Evolutionary conservation across 108 stramenopile species (phyloP).

Genomic region (Nannochloropsis granulata): DNA sequence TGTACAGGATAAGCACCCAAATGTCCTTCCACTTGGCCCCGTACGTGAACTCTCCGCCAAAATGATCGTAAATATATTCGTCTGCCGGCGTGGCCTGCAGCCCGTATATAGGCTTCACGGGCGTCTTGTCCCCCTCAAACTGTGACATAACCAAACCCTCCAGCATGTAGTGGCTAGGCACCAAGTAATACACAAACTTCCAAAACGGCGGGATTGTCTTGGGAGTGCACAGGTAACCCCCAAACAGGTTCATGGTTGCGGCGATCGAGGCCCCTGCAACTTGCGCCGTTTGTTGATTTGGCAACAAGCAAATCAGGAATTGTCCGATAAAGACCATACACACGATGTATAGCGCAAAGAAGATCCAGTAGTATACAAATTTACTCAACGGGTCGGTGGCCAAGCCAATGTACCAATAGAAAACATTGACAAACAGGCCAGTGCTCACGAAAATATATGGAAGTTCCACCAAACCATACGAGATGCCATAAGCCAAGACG

Average conservation of each 20-base stretch:
- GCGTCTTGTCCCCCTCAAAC: conserved; percentile 14
- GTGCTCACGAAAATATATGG: conserved; percentile 25
- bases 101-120: neutral
- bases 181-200: conserved; percentile 16
- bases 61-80: neutral
- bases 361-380: conserved; percentile 31
- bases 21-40: conserved; percentile 4
- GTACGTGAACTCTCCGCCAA: conserved; percentile 20
- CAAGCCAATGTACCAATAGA: conserved; percentile 36
- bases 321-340: conserved; percentile 13
- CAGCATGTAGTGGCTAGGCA: conserved; percentile 26
- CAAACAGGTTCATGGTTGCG: conserved; percentile 4
- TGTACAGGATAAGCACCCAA: conserved; percentile 1
- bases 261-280: neutral
- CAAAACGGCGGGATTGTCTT: neutral
- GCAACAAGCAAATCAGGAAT: neutral
- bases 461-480: conserved; percentile 8
- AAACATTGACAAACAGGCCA: conserved; percentile 24
- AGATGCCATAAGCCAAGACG: conserved; percentile 7
- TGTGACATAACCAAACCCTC: conserved; percentile 21
- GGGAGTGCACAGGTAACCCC: conserved; percentile 13
- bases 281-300: conserved; percentile 1
- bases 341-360: conserved; percentile 7
- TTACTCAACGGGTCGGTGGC: conserved; percentile 6
- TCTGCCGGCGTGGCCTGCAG: neutral